A percentile compares a stretch with the other conserved stretches of the same genome.
Evolutionary conservation across 495 filamentous ascomycete genomes (phyloP).

Genomic region (Penicillium daleae): DNA sequence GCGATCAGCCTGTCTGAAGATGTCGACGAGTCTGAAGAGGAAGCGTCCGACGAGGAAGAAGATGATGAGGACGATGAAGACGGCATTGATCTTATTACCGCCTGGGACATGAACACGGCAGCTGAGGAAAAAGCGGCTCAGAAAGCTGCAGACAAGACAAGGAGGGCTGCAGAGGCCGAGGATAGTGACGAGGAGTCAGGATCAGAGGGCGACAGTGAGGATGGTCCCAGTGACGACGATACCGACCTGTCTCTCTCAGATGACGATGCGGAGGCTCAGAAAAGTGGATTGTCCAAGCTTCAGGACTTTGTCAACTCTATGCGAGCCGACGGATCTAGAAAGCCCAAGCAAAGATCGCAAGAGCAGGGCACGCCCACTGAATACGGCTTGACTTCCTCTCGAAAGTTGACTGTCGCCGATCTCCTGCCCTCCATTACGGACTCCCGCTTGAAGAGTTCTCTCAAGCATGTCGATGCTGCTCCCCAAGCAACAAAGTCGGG

Average conservation of each 20-base stretch:
- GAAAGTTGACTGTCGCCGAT: constrained; percentile 81
- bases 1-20: constrained; percentile 61
- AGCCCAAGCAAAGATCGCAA: constrained; percentile 39
- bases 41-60: constrained; percentile 46
- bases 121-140: constrained; percentile 48
- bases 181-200: constrained; percentile 40
- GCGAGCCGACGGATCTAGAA: constrained; percentile 40
- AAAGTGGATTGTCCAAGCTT: constrained; percentile 65
- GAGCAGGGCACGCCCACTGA: constrained; percentile 61
- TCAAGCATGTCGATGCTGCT: constrained; percentile 63
- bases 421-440: constrained; percentile 76
- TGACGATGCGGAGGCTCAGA: constrained; percentile 59
- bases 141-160: constrained; percentile 35
- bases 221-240: constrained; percentile 55
- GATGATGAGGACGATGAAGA: constrained; percentile 77
- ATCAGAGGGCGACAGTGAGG: constrained; percentile 47
- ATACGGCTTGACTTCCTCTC: constrained; percentile 59
- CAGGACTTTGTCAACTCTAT: constrained; percentile 74
- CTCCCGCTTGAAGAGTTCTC: constrained; percentile 73
- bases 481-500: constrained; percentile 52
- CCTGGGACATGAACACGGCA: constrained; percentile 73
- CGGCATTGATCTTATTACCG: constrained; percentile 80
- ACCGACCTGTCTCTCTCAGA: constrained; percentile 56
- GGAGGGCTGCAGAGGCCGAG: constrained; percentile 34
- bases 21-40: constrained; percentile 53